Percentiles rank a stretch among this genome's conserved stretches.
Evolutionary conservation across 805 yeast genomes (phyloP).

Genomic region (Candida lessepsii): DNA sequence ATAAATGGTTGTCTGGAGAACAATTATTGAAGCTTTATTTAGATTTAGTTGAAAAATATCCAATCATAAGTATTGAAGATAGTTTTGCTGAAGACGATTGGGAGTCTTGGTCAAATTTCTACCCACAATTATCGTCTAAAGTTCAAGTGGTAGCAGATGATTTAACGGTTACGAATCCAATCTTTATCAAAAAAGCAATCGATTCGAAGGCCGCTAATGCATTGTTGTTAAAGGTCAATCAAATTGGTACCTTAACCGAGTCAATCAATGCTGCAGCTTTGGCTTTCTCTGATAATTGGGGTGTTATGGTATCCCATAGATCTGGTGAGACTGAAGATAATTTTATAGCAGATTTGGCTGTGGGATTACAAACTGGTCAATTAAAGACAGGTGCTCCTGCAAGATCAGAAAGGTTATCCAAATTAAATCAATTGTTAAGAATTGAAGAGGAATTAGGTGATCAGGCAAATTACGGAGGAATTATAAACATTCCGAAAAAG

Average conservation of each 20-base stretch:
- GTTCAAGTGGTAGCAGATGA: slow-evolving; percentile 97
- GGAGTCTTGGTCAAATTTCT: slow-evolving; percentile 95
- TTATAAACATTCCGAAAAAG: too few relatives aligned
- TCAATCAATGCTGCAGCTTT: slow-evolving; percentile 95
- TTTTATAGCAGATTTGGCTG: slow-evolving; percentile 95
- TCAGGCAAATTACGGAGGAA: slow-evolving; percentile 97
- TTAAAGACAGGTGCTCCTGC: slow-evolving; percentile 99
- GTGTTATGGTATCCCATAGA: slow-evolving; percentile 99
- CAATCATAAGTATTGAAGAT: slow-evolving; percentile 97
- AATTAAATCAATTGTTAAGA: slow-evolving; percentile 96
- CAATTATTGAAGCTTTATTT: slow-evolving; percentile 84
- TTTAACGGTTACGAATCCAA: slow-evolving; percentile 97
- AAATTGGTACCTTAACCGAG: slow-evolving; percentile 95
- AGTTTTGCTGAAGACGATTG: slow-evolving; percentile 99
- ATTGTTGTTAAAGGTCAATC: slow-evolving; percentile 96
- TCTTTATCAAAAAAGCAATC: slow-evolving; percentile 91
- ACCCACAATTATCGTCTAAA: slow-evolving; percentile 58
- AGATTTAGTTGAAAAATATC: slow-evolving; percentile 81
- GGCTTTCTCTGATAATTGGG: slow-evolving; percentile 96
- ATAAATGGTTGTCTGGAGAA: slow-evolving; percentile 88
- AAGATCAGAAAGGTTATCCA: slow-evolving; percentile 99
- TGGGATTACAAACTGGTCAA: slow-evolving; percentile 98
- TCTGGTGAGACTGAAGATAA: slow-evolving; percentile 99
- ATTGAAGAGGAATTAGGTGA: slow-evolving; percentile 98
- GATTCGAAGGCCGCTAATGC: slow-evolving; percentile 95